Percentiles rank a stretch among this genome's conserved stretches.
phyloP scores from a whole-genome alignment of 2,329 filamentous ascomycete species.

The Ceratocystis papillata region DNA sequence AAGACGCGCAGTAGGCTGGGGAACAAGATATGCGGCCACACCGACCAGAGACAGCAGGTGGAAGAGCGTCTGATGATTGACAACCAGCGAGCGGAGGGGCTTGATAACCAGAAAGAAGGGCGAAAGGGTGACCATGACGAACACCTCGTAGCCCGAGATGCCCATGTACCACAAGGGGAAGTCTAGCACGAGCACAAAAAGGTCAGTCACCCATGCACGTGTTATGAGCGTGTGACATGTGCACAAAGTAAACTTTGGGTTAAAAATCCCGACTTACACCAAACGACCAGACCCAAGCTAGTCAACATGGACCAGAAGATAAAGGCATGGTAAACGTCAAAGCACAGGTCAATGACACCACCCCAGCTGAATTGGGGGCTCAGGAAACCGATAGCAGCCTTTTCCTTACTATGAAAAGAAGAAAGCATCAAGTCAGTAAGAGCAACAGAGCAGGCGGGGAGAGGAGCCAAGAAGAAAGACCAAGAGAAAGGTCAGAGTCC shows the following conservation, averaged over 20 bases:
- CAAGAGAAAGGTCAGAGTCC: neutral
- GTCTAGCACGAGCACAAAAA: slow-evolving; percentile 40
- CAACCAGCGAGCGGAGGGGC: slow-evolving; percentile 54
- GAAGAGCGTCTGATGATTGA: slow-evolving; percentile 56
- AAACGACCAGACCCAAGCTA: slow-evolving; percentile 75
- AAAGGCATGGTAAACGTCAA: slow-evolving; percentile 92
- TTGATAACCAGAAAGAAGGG: slow-evolving; percentile 67
- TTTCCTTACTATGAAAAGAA: slow-evolving; percentile 53
- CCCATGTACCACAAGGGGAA: slow-evolving; percentile 99
- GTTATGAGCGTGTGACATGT: neutral
- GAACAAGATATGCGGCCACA: slow-evolving; percentile 66
- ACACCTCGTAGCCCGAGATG: slow-evolving; percentile 86
- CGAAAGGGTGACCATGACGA: slow-evolving; percentile 74
- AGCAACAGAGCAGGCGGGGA: slow-evolving; percentile 1
- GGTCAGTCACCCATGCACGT: neutral
- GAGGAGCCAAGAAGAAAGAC: slow-evolving; percentile 1
- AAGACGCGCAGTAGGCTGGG: slow-evolving; percentile 62
- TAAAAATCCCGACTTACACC: slow-evolving; percentile 56
- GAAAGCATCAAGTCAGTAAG: slow-evolving; percentile 12
- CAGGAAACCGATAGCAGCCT: slow-evolving; percentile 59
- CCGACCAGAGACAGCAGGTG: slow-evolving; percentile 71
- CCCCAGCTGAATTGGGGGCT: slow-evolving; percentile 60
- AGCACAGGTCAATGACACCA: slow-evolving; percentile 66
- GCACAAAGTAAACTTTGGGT: neutral
- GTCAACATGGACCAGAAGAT: slow-evolving; percentile 94